Evolutionary conservation across 148 eudicot genomes (phyloP).

Genomic region (Rhododendron vialii): DNA sequence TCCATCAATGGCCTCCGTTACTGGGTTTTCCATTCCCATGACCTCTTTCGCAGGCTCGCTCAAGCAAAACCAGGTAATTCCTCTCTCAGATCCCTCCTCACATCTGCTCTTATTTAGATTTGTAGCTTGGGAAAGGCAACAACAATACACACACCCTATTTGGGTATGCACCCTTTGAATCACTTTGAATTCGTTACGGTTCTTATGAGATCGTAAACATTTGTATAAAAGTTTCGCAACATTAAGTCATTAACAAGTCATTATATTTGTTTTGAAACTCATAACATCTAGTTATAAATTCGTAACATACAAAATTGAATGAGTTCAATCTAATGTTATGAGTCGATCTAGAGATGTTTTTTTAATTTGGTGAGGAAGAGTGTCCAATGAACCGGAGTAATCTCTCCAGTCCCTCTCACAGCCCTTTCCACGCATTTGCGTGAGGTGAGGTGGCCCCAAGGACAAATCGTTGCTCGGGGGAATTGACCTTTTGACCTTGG

Average conservation of each 20-base stretch:
- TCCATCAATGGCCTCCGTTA: slow-evolving; percentile 14
- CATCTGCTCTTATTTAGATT: neutral
- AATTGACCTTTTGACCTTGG: no score
- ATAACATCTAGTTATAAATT: no score
- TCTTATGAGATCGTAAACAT: neutral
- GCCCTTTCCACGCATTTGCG: no score
- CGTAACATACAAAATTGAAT: neutral
- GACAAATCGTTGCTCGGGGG: no score
- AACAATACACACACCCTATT: neutral
- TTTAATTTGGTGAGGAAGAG: neutral
- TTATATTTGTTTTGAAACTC: neutral
- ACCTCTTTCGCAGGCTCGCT: slow-evolving; percentile 11
- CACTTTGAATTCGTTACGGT: neutral
- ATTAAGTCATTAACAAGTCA: neutral
- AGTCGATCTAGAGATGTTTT: neutral
- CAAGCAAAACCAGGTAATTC: slow-evolving; percentile 12
- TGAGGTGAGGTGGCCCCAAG: no score
- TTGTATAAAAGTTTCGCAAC: neutral
- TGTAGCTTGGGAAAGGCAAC: neutral
- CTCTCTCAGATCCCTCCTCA: neutral
- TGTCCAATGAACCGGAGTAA: neutral
- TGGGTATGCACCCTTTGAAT: neutral
- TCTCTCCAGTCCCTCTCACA: neutral
- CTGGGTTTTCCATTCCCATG: neutral
- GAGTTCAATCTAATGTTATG: neutral